These are phyloP conservation scores for Picochlorum sp. DNA, from an alignment of 139 green algal genomes.

Conservation along the genomic window DNA sequence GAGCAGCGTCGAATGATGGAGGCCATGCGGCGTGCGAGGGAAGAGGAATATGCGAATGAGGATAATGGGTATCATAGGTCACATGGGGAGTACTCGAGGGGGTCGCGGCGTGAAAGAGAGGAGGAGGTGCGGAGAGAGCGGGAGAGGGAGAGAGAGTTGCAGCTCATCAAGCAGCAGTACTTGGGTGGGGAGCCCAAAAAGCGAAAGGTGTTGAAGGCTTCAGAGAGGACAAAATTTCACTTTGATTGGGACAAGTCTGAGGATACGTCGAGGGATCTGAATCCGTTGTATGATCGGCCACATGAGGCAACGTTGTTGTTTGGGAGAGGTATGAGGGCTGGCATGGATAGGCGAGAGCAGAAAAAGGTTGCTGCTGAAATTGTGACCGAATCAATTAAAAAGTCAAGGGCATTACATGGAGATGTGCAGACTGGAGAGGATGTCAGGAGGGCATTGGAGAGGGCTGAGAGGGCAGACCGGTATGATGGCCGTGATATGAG, in stretches of 20 bases:
- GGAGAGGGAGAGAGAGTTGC: conserved; percentile 78
- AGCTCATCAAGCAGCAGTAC: conserved; percentile 89
- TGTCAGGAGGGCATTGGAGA: conserved; percentile 41
- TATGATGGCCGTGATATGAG: conserved; percentile 57
- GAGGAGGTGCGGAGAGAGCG: conserved; percentile 25
- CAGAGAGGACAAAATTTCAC: conserved; percentile 89
- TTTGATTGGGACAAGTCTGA: conserved; percentile 96
- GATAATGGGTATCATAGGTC: background rate
- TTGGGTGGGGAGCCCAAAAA: conserved; percentile 41
- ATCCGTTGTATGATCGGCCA: conserved; percentile 83
- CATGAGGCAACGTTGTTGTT: conserved; percentile 88
- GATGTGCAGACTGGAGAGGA: conserved; percentile 48
- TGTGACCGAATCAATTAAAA: conserved; percentile 49
- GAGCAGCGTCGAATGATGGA: conserved; percentile 14
- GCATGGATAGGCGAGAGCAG: conserved; percentile 90
- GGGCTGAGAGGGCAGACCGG: conserved; percentile 45
- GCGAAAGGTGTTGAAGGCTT: conserved; percentile 56
- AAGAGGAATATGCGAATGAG: conserved; percentile 3
- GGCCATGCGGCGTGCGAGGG: conserved; percentile 2
- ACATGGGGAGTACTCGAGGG: background rate
- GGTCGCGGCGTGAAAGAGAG: background rate
- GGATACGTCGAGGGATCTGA: conserved; percentile 87
- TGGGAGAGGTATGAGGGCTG: conserved; percentile 82
- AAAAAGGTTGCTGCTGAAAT: conserved; percentile 68
- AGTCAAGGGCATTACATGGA: conserved; percentile 14